Percentiles rank a stretch among this genome's conserved stretches.
These are phyloP conservation scores for Talaromyces sp. DNA, from an alignment of 2,329 filamentous ascomycete genomes.

Conservation along the genomic window DNA sequence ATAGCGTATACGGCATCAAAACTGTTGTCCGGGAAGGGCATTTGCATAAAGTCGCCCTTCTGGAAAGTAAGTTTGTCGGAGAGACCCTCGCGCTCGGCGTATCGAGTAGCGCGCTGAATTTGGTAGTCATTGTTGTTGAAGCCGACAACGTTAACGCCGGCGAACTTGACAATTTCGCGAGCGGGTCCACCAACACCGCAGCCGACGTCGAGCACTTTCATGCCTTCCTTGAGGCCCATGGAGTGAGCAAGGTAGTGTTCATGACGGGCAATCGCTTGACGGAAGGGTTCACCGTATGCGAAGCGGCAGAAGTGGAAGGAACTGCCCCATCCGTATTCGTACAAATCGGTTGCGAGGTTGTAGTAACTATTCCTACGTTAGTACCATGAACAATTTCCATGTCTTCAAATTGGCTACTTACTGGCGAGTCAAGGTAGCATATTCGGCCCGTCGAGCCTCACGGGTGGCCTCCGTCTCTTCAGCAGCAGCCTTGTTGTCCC, in stretches of 20 bases:
- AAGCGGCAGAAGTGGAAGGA: conserved; percentile 98
- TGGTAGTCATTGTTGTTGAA: conserved; percentile 99
- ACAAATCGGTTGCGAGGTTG: conserved; percentile 92
- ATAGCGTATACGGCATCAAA: conserved; percentile 98
- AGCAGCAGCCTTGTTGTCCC: conserved; percentile 76
- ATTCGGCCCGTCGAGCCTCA: conserved; percentile 77
- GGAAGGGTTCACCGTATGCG: conserved; percentile 78
- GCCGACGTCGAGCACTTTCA: conserved; percentile 91
- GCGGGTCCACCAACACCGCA: conserved; percentile 96
- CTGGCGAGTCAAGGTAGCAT: conserved; percentile 90
- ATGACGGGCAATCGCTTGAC: conserved; percentile 88
- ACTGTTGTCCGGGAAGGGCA: conserved; percentile 85
- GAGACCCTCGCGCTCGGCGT: conserved; percentile 77
- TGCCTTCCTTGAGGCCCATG: conserved; percentile 79
- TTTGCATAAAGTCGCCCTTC: conserved; percentile 99
- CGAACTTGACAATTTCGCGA: conserved; percentile 94
- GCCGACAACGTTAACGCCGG: conserved; percentile 81
- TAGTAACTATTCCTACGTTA: conserved; percentile 66
- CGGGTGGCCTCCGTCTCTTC: conserved; percentile 80
- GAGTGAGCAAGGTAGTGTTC: conserved; percentile 95
- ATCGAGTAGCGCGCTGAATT: conserved; percentile 85
- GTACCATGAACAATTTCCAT: conserved; percentile 12
- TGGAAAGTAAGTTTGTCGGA: conserved; percentile 76
- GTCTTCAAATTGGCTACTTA: conserved; percentile 49
- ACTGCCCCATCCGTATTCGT: conserved; percentile 95